Base-by-base conservation (phyloP, 2,329 filamentous ascomycete genomes). In the Exophiala aquamarina region DNA sequence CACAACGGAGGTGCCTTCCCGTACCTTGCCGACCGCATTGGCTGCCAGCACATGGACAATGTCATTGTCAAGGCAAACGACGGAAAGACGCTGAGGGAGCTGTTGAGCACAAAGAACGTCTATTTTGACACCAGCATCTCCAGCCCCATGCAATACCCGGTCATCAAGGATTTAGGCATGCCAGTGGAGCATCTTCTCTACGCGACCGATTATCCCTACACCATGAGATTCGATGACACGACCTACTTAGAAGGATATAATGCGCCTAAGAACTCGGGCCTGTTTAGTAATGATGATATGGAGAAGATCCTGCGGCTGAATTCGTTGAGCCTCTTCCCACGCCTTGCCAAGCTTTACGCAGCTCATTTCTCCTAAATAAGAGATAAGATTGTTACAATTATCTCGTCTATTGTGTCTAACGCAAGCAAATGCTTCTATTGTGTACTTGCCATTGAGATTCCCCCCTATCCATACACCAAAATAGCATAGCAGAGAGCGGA, bases 111-210 rank as follows among this genome's bases (percentile, higher is more conserved):
- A 6, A 33, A 23, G 9, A 41, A 41, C n/a, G 32, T 41, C 19
- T 41, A 36, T 18, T 32, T 41, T 18, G 39, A 41, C 17, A 41
- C 39, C 8, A 41, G 23, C 39, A 41, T 44, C 19, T 44, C 41
- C 3, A 36, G 15, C 15, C 41, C 41, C 8, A 44, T 44, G 41
- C 41, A 44, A 15, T 44, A 44, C 17, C 31, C 41, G n/a, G 5
- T 44, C 14, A 44, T 44, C 17, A 44, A 37, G 26, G 20, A 38
- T 20, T 21, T 44, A 10, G 10, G 29, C 3, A 40, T 44, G 8
- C 33, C 41, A 3, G 33, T 37, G 10, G 41, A 44, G 17, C 41
- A 44, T 15, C 32, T 44, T 3, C 41, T 44, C 9, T 44, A 44
- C 21, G 41, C 29, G 3, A 44, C 41, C 18, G 41, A 44, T 20